Evolutionary conservation across 139 green algal species (phyloP), one percentile per base, ranked within the genome.

Genomic region (Coelastrella sp.): DNA sequence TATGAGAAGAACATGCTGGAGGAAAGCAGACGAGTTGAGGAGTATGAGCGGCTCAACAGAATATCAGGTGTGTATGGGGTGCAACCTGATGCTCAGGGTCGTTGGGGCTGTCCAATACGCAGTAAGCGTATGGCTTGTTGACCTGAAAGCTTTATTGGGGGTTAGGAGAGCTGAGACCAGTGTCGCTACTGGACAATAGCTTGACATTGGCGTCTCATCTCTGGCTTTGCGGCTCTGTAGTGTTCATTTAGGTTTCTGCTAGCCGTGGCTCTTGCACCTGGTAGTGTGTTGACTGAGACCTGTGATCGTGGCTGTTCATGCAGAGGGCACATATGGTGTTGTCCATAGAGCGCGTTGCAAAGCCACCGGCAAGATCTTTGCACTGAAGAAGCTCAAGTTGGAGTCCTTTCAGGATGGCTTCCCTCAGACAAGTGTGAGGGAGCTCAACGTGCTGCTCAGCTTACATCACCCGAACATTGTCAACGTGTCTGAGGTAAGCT

Each of bases 371-470:
- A 88, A 94, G 58, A 95, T 99, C 58, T 97, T 94, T 59, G 98
- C 98, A 0, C 92, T 99, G 3, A 99, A 99, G 89, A 97, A 97
- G 90, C 94, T 99, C 58, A 99, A 99, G 95, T 97, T 99, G 96
- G 96, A 99, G 76, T 95, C 97, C 87, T 96, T 68, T n/a, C 92
- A 98, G 91, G 96, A 99, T 91, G 98, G 98, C 80, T 99, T 99
- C 92, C 98, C 98, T 5, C 92, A 99, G 83, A 99, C 98, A 2
- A 95, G 92, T 61, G 92, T 99, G 32, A 93, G 98, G 0, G 98
- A 99, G 91, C 97, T 99, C 90, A 99, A 99, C 93, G 97, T 99
- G 91, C 96, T 99, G 86, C 96, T 99, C 57, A 96, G 95, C 84
- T 95, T 98, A 79, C 92, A 97, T 83, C 98, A 99, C 92, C 93